Base-by-base conservation (phyloP, 352 stramenopile species). In the Globisporangium viniferum region DNA sequence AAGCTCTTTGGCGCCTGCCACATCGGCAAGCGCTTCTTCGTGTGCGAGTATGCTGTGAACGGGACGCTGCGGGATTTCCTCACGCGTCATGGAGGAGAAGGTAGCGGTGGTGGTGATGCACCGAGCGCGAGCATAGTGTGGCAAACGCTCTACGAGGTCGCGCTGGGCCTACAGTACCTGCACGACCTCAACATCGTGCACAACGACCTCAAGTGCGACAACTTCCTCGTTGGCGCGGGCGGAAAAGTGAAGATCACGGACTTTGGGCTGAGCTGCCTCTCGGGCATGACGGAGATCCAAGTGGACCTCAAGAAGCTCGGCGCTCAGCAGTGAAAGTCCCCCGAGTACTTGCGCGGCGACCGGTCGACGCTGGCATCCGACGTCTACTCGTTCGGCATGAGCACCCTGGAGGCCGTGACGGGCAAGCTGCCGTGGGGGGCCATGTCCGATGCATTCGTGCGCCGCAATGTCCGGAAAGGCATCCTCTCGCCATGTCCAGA, bases 1-100 rank as follows among this genome's bases (percentile, higher is more conserved):
- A 77, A 74, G 29, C 64, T 83, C 15, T 81, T 74, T 33, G 76
- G 74, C 3, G 73, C 66, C 3, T 79, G 66, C 31, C 64, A 79
- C 49, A 35, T 79, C 12, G 59, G 66, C 5, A 63, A 62, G 22
- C 70, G 65, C 33, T 75, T 75, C n/a, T 59, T 75, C 57, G 61
- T 75, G 56, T 72, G 66, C 20, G 66, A 73, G 39, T 67, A 70
- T 15, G 66, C 66, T 2, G 22, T 66, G 0, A 59, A 73, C n/a
- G 70, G 70, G 5, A 73, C 55, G 58, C 55, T 75, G 76, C 74
- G 46, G 10, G 66, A 76, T 6, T 78, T 71, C 7, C 63, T 80
- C 15, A 27, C 60, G 55, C 60, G 33, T 8, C 36, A 15, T 15
- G 36, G 24, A 54, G 24, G 3, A n/a, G 51, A 12, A 8, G 24